These are phyloP conservation scores for Prunus yedoensis DNA, from an alignment of 331 rosid genomes.

Conservation along the genomic window DNA sequence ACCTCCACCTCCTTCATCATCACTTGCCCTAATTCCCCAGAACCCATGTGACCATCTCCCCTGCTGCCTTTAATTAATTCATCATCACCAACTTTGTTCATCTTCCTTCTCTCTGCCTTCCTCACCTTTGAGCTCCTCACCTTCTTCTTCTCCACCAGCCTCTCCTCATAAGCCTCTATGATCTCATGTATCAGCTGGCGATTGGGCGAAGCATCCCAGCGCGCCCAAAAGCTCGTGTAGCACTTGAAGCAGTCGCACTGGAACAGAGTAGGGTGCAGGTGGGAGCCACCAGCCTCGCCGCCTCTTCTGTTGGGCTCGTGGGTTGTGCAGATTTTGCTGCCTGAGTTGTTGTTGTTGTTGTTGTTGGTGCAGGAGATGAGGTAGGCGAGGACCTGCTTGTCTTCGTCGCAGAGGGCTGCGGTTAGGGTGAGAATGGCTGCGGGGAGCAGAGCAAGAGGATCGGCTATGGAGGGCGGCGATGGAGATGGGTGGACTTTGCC, in stretches of 20 bases:
- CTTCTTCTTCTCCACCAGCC: slow-evolving; percentile 17
- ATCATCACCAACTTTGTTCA: background rate
- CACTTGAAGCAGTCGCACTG: slow-evolving; percentile 46
- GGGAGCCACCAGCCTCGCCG: background rate
- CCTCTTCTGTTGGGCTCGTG: background rate
- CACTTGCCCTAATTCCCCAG: background rate
- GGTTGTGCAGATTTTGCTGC: background rate
- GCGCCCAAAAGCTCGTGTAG: slow-evolving; percentile 45
- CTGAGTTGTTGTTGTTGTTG: too few species aligned
- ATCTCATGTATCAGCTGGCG: slow-evolving; percentile 46
- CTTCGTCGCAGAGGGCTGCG: too few species aligned
- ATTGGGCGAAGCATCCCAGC: slow-evolving; percentile 48
- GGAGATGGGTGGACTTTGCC: slow-evolving; percentile 40
- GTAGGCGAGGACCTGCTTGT: too few species aligned
- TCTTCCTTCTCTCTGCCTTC: slow-evolving; percentile 30
- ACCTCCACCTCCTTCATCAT: background rate
- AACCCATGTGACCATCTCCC: background rate
- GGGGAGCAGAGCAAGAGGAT: slow-evolving; percentile 25
- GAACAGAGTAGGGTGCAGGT: slow-evolving; percentile 4
- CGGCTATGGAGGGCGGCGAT: slow-evolving; percentile 11
- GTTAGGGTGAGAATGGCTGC: too few species aligned
- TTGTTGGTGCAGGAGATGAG: too few species aligned
- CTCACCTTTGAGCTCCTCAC: slow-evolving; percentile 15
- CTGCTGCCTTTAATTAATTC: background rate
- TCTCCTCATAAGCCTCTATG: slow-evolving; percentile 49